A percentile compares a stretch with the other conserved stretches of the same genome.
These are phyloP conservation scores for Tetragonia tetragonoides DNA, from an alignment of 148 eudicot species.

Conservation along the genomic window DNA sequence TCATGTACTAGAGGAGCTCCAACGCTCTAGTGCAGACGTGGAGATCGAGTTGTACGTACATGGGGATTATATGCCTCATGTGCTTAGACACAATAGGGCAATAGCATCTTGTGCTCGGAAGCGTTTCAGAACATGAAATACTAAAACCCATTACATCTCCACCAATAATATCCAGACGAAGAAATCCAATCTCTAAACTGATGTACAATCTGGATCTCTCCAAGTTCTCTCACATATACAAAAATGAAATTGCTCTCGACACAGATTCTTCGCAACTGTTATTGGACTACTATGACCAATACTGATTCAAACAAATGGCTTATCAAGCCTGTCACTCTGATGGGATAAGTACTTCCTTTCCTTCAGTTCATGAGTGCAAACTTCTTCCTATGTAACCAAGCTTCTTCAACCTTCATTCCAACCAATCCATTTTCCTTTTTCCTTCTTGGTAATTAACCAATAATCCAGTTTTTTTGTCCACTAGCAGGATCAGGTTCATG, in stretches of 20 bases:
- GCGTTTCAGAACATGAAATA: no score
- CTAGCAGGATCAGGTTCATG: conserved; percentile 10
- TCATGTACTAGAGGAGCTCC: background rate
- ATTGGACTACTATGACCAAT: background rate
- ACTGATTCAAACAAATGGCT: background rate
- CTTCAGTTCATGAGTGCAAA: background rate
- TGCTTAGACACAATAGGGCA: background rate
- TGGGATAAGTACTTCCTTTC: background rate
- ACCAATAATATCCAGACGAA: background rate
- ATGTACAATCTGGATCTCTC: background rate
- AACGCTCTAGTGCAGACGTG: background rate
- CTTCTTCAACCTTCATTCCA: conserved; percentile 4
- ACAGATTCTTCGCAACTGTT: background rate
- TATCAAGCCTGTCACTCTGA: background rate
- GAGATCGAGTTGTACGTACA: no score
- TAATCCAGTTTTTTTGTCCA: background rate
- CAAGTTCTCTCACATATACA: background rate
- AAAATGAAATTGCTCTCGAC: background rate
- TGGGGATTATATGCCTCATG: background rate
- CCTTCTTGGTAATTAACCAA: no score
- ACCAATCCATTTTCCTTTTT: background rate
- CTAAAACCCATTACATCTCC: background rate
- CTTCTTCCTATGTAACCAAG: background rate
- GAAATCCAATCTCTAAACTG: background rate
- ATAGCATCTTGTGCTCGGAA: background rate